A percentile compares a stretch with the other conserved stretches of the same genome.
Evolutionary conservation across 805 yeast species (phyloP).

Genomic region (Vanderwaltozyma tropicalis): DNA sequence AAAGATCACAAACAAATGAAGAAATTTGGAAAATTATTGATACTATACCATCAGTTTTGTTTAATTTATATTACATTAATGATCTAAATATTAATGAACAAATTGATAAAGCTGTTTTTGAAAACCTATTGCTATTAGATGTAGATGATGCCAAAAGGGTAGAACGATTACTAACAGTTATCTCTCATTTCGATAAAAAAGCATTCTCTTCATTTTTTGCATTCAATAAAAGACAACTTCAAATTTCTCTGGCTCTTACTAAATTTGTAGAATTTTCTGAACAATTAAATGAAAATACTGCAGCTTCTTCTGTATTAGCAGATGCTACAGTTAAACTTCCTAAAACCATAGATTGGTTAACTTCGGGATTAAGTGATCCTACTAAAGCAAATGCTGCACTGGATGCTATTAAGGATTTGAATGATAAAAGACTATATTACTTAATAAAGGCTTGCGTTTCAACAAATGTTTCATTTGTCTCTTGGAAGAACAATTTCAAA

Average conservation of each 20-base stretch:
- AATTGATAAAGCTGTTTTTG: conserved; percentile 54
- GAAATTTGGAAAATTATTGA: conserved; percentile 25
- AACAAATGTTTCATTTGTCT: conserved; percentile 47
- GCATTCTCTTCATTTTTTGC: conserved; percentile 60
- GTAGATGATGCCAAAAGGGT: conserved; percentile 38
- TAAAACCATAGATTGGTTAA: conserved; percentile 53
- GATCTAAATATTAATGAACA: conserved; percentile 53
- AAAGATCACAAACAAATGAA: conserved; percentile 10
- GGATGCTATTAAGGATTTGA: conserved; percentile 40
- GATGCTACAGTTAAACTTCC: conserved; percentile 30
- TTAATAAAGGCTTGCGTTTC: conserved; percentile 45
- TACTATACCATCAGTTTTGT: conserved; percentile 52
- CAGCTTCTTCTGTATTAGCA: conserved; percentile 13
- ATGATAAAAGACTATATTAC: conserved; percentile 50
- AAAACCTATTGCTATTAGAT: conserved; percentile 49
- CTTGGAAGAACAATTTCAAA: conserved; percentile 49
- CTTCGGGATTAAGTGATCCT: conserved; percentile 45
- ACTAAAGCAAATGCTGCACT: conserved; percentile 41
- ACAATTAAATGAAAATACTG: conserved; percentile 26
- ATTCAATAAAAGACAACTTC: conserved; percentile 56
- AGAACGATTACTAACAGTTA: conserved; percentile 40
- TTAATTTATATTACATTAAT: conserved; percentile 64
- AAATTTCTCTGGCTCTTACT: conserved; percentile 40
- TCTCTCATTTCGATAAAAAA: conserved; percentile 41
- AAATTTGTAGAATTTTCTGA: conserved; percentile 44